A percentile compares a stretch with the other conserved stretches of the same genome.
Conservation (phyloP, 768 basidiomycete genomes). For the Serendipita vermifera region DNA sequence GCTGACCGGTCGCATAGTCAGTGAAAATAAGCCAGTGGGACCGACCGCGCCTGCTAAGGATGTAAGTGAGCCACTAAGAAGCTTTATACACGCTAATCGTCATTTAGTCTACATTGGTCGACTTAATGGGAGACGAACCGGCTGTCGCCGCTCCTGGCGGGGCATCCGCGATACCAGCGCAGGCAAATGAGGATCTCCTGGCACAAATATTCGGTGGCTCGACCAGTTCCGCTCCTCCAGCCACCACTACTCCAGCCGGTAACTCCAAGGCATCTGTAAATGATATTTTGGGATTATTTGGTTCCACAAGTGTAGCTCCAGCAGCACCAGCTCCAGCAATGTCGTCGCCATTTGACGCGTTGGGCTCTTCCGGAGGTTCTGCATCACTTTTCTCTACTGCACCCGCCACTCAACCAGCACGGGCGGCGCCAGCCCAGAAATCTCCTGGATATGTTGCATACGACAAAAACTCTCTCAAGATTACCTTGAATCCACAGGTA, state of each 20-base stretch:
- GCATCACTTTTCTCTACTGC: constrained; percentile 19
- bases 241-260: constrained; percentile 27
- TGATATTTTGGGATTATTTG: constrained; percentile 88
- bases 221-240: constrained; percentile 24
- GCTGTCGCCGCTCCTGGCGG: constrained; percentile 30
- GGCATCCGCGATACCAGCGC: constrained; percentile 29
- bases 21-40: constrained; percentile 93
- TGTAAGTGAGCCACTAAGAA: constrained; percentile 26
- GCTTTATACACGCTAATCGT: constrained; percentile 7
- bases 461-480: constrained; percentile 79
- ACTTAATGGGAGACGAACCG: constrained; percentile 74
- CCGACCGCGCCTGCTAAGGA: constrained; percentile 71
- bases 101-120: constrained; percentile 31
- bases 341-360: constrained; percentile 21
- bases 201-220: constrained; percentile 78
- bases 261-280: constrained; percentile 50
- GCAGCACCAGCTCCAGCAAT: constrained; percentile 27
- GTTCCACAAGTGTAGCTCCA: constrained; percentile 30
- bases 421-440: constrained; percentile 33
- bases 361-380: too few relatives aligned
- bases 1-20: constrained; percentile 39
- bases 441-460: constrained; percentile 74
- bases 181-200: constrained; percentile 73
- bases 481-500: constrained; percentile 81
- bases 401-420: constrained; percentile 11